These are phyloP conservation scores for Aspergillus pseudoviridinutans DNA, from an alignment of 2,329 filamentous ascomycete species.

Conservation along the genomic window DNA sequence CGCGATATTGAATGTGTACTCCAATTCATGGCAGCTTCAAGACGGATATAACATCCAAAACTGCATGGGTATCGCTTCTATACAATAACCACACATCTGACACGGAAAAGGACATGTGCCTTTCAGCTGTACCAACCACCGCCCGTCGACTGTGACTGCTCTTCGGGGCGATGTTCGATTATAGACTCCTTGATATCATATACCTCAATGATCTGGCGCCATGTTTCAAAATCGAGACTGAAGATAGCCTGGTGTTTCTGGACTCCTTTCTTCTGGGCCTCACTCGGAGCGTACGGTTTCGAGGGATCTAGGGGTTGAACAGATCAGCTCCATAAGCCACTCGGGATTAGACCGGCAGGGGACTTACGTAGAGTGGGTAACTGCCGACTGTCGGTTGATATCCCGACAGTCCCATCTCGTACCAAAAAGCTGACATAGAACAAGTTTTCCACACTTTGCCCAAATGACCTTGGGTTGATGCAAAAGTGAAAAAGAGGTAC, in stretches of 20 bases:
- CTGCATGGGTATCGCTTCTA: slow-evolving; percentile 15
- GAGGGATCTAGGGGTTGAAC: slow-evolving; percentile 37
- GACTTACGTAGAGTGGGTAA: slow-evolving; percentile 76
- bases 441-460: slow-evolving; percentile 92
- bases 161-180: slow-evolving; percentile 75
- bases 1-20: background rate
- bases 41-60: background rate
- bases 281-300: slow-evolving; percentile 46
- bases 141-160: slow-evolving; percentile 47
- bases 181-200: slow-evolving; percentile 75
- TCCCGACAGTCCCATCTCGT: slow-evolving; percentile 71
- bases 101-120: background rate
- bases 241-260: slow-evolving; percentile 82
- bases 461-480: slow-evolving; percentile 84
- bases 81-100: slow-evolving; percentile 3
- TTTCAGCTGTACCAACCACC: slow-evolving; percentile 64
- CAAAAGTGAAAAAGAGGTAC: slow-evolving; percentile 82
- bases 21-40: background rate
- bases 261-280: slow-evolving; percentile 49
- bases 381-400: slow-evolving; percentile 68
- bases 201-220: slow-evolving; percentile 70
- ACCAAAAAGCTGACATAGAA: slow-evolving; percentile 97
- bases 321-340: background rate
- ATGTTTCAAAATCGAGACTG: slow-evolving; percentile 78
- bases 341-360: background rate